phyloP scores from a whole-genome alignment of 345 rosid species.

The Kernera saxatilis region DNA sequence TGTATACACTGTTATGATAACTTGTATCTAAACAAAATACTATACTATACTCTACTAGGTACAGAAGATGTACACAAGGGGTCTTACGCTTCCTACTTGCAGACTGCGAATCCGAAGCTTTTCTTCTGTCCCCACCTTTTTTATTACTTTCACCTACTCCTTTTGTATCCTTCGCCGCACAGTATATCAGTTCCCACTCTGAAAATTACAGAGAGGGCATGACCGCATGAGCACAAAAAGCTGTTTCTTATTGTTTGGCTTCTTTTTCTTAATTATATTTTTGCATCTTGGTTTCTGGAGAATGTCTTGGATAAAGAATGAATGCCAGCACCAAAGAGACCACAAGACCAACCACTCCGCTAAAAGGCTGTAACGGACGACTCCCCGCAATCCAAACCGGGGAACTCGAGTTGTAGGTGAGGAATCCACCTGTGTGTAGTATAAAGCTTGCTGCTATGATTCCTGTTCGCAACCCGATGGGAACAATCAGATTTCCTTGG shows the following conservation, averaged over 20 bases:
- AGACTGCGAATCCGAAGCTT: slow-evolving; percentile 4
- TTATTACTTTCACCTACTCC: neutral
- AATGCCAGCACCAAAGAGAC: slow-evolving; percentile 51
- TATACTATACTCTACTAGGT: neutral
- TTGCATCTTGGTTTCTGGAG: slow-evolving; percentile 19
- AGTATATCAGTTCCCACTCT: neutral
- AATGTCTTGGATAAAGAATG: slow-evolving; percentile 51
- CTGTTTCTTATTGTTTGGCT: neutral
- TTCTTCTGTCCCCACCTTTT: slow-evolving; percentile 1
- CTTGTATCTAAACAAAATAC: neutral
- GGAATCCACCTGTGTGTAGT: slow-evolving; percentile 59
- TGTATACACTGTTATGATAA: slow-evolving; percentile 6
- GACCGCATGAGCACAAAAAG: neutral
- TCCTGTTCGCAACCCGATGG: slow-evolving; percentile 71
- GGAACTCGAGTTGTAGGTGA: slow-evolving; percentile 35
- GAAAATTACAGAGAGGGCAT: neutral
- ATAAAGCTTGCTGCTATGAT: slow-evolving; percentile 58
- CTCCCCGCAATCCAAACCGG: slow-evolving; percentile 65
- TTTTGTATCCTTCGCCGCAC: neutral
- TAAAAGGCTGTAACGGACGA: slow-evolving; percentile 70
- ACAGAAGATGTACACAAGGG: slow-evolving; percentile 14
- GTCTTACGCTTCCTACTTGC: slow-evolving; percentile 12
- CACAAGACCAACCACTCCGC: slow-evolving; percentile 68
- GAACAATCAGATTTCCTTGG: slow-evolving; percentile 57
- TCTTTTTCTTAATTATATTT: neutral